Percentiles rank a stretch among this genome's conserved stretches.
Conservation (phyloP, 73 alveolate genomes). For the Uronychia binucleata region DNA sequence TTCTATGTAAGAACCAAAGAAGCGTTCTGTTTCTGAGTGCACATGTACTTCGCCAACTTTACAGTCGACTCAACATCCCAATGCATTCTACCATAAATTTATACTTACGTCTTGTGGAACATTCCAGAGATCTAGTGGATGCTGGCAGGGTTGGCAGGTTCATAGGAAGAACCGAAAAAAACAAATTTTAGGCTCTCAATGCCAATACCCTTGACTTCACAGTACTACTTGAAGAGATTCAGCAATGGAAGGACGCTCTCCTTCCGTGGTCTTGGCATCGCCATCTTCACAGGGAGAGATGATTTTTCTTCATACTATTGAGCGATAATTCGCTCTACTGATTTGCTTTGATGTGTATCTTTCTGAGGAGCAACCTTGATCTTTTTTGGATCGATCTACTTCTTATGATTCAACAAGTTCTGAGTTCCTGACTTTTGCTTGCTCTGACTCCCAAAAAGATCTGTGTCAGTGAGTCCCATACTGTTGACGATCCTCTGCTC, state of each 20-base stretch:
- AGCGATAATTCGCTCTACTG: too few relatives aligned
- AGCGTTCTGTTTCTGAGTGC: neutral
- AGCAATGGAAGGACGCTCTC: neutral
- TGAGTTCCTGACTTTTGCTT: too few relatives aligned
- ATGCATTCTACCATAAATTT: neutral
- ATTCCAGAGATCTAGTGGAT: neutral
- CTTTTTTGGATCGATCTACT: neutral
- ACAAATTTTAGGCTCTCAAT: neutral
- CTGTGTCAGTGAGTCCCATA: too few relatives aligned
- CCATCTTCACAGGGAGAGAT: neutral
- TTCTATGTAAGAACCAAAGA: neutral
- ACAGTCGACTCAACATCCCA: neutral
- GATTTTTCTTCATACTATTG: neutral
- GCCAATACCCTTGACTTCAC: neutral
- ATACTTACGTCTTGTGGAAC: neutral
- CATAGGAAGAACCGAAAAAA: neutral
- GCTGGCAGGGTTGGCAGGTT: neutral
- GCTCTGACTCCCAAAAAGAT: too few relatives aligned
- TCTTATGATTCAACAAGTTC: too few relatives aligned
- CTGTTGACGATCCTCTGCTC: too few relatives aligned
- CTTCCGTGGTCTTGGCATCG: neutral
- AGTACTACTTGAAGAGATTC: neutral
- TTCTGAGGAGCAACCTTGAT: neutral
- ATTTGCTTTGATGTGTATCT: too few relatives aligned
- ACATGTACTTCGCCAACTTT: neutral